Evolutionary conservation across 306 rosid species (phyloP).

Genomic region (Citrullus amarus): DNA sequence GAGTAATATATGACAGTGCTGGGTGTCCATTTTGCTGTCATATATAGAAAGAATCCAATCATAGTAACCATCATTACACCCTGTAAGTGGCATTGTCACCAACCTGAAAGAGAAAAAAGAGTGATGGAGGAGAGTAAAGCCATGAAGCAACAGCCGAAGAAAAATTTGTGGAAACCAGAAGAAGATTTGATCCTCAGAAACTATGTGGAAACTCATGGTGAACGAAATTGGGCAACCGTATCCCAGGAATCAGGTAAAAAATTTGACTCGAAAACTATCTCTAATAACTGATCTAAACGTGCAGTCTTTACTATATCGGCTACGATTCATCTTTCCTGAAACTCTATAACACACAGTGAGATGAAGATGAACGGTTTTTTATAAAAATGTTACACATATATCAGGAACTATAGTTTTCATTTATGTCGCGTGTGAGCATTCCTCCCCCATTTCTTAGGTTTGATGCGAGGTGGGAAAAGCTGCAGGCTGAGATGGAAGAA

Average conservation of each 20-base stretch:
- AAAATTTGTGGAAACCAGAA: slow-evolving; percentile 58
- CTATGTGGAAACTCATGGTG: slow-evolving; percentile 58
- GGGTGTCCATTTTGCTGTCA: slow-evolving; percentile 1
- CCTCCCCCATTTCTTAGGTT: slow-evolving; percentile 15
- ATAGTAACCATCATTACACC: not conserved
- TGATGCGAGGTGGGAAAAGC: slow-evolving; percentile 58
- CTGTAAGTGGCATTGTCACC: not conserved
- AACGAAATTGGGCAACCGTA: slow-evolving; percentile 59
- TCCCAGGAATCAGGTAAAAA: slow-evolving; percentile 35
- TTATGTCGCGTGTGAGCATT: not conserved
- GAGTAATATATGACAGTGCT: slow-evolving; percentile 6
- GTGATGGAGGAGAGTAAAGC: slow-evolving; percentile 27
- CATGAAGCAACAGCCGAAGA: slow-evolving; percentile 30
- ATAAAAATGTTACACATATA: too few species aligned
- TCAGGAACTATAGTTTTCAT: not conserved
- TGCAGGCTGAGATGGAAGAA: slow-evolving; percentile 70
- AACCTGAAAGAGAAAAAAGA: not conserved
- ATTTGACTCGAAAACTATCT: not conserved
- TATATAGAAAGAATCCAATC: not conserved
- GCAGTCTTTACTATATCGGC: not conserved
- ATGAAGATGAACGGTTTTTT: not conserved
- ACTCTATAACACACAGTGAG: not conserved
- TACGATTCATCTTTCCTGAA: not conserved
- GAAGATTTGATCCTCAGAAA: slow-evolving; percentile 46
- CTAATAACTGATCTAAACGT: not conserved